Base-by-base conservation (phyloP, 495 filamentous ascomycete genomes). In the Saxispiralis lemnorum region DNA sequence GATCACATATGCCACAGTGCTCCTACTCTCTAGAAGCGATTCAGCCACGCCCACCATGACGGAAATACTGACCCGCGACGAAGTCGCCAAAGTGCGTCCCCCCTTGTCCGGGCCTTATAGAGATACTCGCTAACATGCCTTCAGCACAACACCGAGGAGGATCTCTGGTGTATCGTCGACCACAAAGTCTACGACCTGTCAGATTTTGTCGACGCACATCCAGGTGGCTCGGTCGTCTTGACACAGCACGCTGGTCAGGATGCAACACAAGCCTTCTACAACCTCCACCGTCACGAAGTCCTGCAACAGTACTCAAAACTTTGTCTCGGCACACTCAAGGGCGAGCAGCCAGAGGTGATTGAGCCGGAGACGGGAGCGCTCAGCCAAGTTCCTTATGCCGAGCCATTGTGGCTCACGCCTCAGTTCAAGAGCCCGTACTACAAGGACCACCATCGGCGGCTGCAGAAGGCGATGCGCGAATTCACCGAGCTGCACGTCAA, bases 231-330 rank as follows among this genome's bases (percentile, higher is more conserved):
- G 50, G 73, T 79, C 42, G 83, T 92, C 34, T 76, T 93, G 28
- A 70, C 81, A 35, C 85, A 87, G 62, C 79, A 85, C 39, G 84
- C 80, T 33, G 84, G 84, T 59, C 72, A 71, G 55, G 84, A 93
- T 63, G 83, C 83, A 24, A 94, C 86, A 41, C 69, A 74, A 34
- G 82, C 80, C 45, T 95, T 92, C 68, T 89, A 94, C 60, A 87
- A 87, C 59, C 81, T 95, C 32, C 87, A 95, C 64, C 74, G 86
- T 0, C 86, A 89, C 38, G 87, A 94, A 62, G 85, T 89, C 2
- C 72, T 89, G 2, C 59, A 73, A 42, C 85, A 83, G 53, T 89
- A 89, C 69, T 56, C 60, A 4, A 64, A 71, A 49, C 70, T 89
- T n/a, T 79, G 71, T 62, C 72, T 89, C 48, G 84, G 84, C 49